Percentiles rank a stretch among this genome's conserved stretches.
phyloP scores from a whole-genome alignment of 2,329 filamentous ascomycete species.

The Alternaria hordeiaustralica region DNA sequence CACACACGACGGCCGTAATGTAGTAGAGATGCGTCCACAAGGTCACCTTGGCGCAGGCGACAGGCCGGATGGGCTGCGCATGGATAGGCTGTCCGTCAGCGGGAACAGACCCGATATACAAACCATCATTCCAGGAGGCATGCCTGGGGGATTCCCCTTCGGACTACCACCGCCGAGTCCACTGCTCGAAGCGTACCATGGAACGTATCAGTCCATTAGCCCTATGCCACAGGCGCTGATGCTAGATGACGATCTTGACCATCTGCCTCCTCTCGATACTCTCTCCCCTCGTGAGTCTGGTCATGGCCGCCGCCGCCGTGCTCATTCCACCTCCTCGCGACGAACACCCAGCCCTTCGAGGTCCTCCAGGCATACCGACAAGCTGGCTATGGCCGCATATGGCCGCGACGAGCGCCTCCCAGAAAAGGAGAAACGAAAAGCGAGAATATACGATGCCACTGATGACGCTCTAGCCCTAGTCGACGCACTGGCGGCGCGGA shows the following conservation, averaged over 20 bases:
- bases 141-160: slow-evolving; percentile 17
- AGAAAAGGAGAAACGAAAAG: slow-evolving; percentile 61
- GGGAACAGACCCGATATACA: slow-evolving; percentile 53
- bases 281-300: slow-evolving; percentile 41
- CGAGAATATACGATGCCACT: slow-evolving; percentile 81
- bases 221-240: slow-evolving; percentile 86
- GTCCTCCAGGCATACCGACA: slow-evolving; percentile 37
- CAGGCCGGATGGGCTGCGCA: slow-evolving; percentile 49
- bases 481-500: slow-evolving; percentile 72
- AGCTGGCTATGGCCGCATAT: slow-evolving; percentile 41
- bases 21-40: slow-evolving; percentile 52
- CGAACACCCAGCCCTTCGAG: slow-evolving; percentile 40
- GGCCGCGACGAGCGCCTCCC: slow-evolving; percentile 9
- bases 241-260: slow-evolving; percentile 62
- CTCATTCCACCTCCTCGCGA: slow-evolving; percentile 37
- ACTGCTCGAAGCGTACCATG: slow-evolving; percentile 87
- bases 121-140: slow-evolving; percentile 43
- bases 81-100: slow-evolving; percentile 57
- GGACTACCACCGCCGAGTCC: slow-evolving; percentile 75
- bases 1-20: slow-evolving; percentile 40
- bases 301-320: slow-evolving; percentile 36
- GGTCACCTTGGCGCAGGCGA: slow-evolving; percentile 36
- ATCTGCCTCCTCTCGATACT: slow-evolving; percentile 44
- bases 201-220: slow-evolving; percentile 92
- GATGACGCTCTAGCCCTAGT: slow-evolving; percentile 80